Percentiles rank a stretch among this genome's conserved stretches.
phyloP scores from a whole-genome alignment of 2,329 filamentous ascomycete genomes.

The Macrophomina tecta region DNA sequence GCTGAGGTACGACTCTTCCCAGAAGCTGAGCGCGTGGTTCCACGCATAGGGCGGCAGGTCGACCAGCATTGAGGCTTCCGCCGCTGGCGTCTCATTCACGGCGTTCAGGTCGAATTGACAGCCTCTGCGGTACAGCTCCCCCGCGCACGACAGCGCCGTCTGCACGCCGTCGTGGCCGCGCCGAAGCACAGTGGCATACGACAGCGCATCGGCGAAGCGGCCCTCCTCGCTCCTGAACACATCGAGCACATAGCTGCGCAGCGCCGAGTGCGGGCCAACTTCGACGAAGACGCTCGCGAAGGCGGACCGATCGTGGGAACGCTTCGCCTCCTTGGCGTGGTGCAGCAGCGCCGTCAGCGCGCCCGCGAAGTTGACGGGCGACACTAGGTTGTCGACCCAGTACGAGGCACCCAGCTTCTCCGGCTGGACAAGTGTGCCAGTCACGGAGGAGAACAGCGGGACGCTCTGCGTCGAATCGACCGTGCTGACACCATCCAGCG shows the following conservation, averaged over 20 bases:
- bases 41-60: conserved; percentile 37
- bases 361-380: conserved; percentile 7
- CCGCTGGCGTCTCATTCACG: conserved; percentile 29
- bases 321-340: conserved; percentile 24
- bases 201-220: conserved; percentile 33
- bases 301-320: conserved; percentile 31
- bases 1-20: conserved; percentile 31
- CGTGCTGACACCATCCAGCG: not conserved
- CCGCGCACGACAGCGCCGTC: conserved; percentile 29
- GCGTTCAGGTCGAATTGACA: conserved; percentile 33
- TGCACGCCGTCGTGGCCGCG: conserved; percentile 4
- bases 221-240: conserved; percentile 7
- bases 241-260: conserved; percentile 32
- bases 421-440: not conserved
- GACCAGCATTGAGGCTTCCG: conserved; percentile 26
- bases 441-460: conserved; percentile 17
- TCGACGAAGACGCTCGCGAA: conserved; percentile 31
- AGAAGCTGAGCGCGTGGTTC: conserved; percentile 35
- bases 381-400: conserved; percentile 15
- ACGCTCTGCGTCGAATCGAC: not conserved
- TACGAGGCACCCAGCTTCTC: conserved; percentile 1
- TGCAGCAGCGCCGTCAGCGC: conserved; percentile 31
- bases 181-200: not conserved
- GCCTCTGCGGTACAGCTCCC: conserved; percentile 32
- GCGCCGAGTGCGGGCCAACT: conserved; percentile 39